Evolutionary conservation across 2,329 filamentous ascomycete species (phyloP), one percentile per base, ranked within the genome.

Genomic region (Epichloe hybrida): DNA sequence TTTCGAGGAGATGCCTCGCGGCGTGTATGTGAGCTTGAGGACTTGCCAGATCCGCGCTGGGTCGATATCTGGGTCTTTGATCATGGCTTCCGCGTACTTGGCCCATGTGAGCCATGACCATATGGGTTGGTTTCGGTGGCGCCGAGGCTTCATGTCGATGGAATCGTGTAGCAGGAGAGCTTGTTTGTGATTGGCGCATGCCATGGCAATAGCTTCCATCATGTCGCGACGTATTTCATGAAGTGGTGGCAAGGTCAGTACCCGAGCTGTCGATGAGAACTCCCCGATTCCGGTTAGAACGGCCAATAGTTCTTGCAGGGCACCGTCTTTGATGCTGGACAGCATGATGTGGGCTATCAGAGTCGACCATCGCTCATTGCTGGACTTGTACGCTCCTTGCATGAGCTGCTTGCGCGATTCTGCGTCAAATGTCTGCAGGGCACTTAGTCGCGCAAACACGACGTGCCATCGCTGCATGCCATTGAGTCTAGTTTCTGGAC

Each of bases 81-180:
- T 61, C 52, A 70, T 64, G 27, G 50, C 46, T 39, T 67, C 57
- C 4, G 61, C 42, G 49, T 68, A 62, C 4, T 56, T 57, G 17
- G 50, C 52, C 68, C 68, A 71, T 13, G 57, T 47, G 13, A 57
- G 57, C 65, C 66, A 70, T 15, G 58, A 47, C 61, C 66, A 66
- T 4, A 48, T 7, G 1, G 48, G 49, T 11, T 57, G 46, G 31
- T 52, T 36, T 23, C 37, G 49, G 5, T 39, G 45, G 12, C 39
- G n/a, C 6, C 37, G 36, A 0, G 44, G 45, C 12, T 55, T 54
- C 15, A 39, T 21, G 17, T 53, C 48, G n/a, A 55, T 45, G 2
- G 50, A 46, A 27, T 57, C 50, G 52, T 62, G 59, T 11, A 66
- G 52, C 4, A 42, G 34, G 12, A 64, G 46, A 1, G 62, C 65